These are phyloP conservation scores for Periconia sp. DNA, from an alignment of 2,329 filamentous ascomycete genomes.

Conservation along the genomic window DNA sequence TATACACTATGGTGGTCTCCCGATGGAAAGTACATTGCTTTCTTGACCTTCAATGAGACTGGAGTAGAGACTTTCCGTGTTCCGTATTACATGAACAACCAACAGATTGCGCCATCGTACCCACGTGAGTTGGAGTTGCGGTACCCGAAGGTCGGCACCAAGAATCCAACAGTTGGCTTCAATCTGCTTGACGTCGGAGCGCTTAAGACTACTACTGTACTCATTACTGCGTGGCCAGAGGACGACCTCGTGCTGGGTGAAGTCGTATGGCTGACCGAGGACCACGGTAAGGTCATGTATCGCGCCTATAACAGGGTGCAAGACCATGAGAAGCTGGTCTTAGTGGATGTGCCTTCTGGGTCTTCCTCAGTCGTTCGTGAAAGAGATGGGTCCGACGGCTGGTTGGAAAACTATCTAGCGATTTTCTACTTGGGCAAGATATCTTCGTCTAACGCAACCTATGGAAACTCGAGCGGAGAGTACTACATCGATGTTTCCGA, in stretches of 20 bases:
- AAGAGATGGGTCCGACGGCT: conserved; percentile 65
- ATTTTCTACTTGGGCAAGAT: conserved; percentile 61
- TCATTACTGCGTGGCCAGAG: conserved; percentile 63
- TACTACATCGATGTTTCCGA: conserved; percentile 74
- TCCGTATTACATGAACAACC: conserved; percentile 69
- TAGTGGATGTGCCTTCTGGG: conserved; percentile 60
- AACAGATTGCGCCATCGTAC: conserved; percentile 65
- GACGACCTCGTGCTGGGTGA: conserved; percentile 71
- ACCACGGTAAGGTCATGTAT: conserved; percentile 67
- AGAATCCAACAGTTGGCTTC: conserved; percentile 69
- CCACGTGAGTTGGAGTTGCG: conserved; percentile 67
- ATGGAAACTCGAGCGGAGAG: conserved; percentile 45
- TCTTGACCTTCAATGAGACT: conserved; percentile 67
- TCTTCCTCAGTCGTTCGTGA: conserved; percentile 59
- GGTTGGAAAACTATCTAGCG: conserved; percentile 66
- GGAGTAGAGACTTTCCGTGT: conserved; percentile 70
- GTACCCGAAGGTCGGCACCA: conserved; percentile 73
- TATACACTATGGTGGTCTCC: conserved; percentile 64
- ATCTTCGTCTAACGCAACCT: conserved; percentile 33
- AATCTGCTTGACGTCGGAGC: conserved; percentile 62
- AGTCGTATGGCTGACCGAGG: conserved; percentile 69
- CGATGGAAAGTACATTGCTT: conserved; percentile 61
- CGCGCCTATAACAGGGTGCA: conserved; percentile 73
- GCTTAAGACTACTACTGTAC: conserved; percentile 53
- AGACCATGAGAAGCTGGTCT: conserved; percentile 66